These are phyloP conservation scores for Lachancea sp. DNA, from an alignment of 805 yeast genomes.

Conservation along the genomic window DNA sequence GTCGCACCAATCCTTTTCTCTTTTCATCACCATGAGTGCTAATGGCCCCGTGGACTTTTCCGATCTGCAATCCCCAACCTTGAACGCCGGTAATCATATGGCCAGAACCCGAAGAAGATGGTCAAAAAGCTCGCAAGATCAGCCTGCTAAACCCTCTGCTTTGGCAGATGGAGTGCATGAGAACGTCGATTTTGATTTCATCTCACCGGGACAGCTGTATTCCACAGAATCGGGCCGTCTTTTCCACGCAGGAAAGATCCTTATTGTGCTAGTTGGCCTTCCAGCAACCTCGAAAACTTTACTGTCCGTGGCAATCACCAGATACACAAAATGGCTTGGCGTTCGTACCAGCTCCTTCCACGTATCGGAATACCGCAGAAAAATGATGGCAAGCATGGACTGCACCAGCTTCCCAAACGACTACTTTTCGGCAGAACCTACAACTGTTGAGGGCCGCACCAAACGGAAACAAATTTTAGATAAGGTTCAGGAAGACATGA, in stretches of 20 bases:
- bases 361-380: conserved; percentile 81
- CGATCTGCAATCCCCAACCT: conserved; percentile 29
- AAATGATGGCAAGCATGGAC: conserved; percentile 28
- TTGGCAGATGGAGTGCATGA: conserved; percentile 60
- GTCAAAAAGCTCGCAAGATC: conserved; percentile 26
- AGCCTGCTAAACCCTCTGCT: conserved; percentile 9
- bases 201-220: conserved; percentile 88
- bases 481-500: conserved; percentile 63
- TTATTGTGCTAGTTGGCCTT: conserved; percentile 82
- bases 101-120: conserved; percentile 51
- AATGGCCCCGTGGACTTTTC: not conserved
- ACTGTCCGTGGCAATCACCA: conserved; percentile 80
- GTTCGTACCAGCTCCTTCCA: conserved; percentile 89
- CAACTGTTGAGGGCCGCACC: conserved; percentile 40
- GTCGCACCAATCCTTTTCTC: too few relatives aligned
- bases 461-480: conserved; percentile 54
- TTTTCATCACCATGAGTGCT: not conserved
- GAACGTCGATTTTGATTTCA: conserved; percentile 38
- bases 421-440: conserved; percentile 55
- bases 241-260: conserved; percentile 92
- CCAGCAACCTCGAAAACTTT: conserved; percentile 97
- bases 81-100: conserved; percentile 42
- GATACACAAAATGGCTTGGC: conserved; percentile 94
- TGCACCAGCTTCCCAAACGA: conserved; percentile 54
- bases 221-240: conserved; percentile 87